Evolutionary conservation across 306 rosid species (phyloP), one percentile per base, ranked within the genome.

Genomic region (Vachellia collinsii): DNA sequence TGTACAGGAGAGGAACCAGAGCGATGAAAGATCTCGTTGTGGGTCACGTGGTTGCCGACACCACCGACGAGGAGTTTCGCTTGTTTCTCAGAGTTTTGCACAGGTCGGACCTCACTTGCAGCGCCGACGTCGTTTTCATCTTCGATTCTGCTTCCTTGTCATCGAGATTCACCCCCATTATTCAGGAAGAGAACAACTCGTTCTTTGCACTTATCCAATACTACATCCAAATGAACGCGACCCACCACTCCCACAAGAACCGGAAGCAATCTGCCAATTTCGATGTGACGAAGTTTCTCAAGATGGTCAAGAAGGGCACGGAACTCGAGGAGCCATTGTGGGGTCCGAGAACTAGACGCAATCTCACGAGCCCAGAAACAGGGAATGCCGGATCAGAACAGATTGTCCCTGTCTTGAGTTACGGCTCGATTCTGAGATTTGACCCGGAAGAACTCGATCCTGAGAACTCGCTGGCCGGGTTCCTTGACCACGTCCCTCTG

Each of bases 381-480:
- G 61, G 38, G 22, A 83, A 41, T 25, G 62, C 5, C 37, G 74
- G 67, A 3, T 25, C 4, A 10, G 56, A 41, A 3, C 17, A 19
- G 9, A 80, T 51, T 80, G 77, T 50, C 71, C 64, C 83, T 87
- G 81, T 29, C 19, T 63, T 90, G 82, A 91, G 83, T 80, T 90
- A 88, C 19, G 99, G 99, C 5, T 95, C 99, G 79, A 88, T 95
- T 3, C 84, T 95, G 77, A 87, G 97, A 47, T 95, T 95, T 48
- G 92, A 91, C 44, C 87, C 90, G 0, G 68, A 87, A 4, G 99
- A 95, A 59, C 92, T 95, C 29, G 99, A 95, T 83, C 90, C 99
- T 46, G 99, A 93, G 84, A 91, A 93, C 85, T 89, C 98, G 38
- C 96, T 95, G 6, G 42, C 94, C 14, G 99, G 99, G 20, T 95